Evolutionary conservation across 1,284 basidiomycete species (phyloP).

Genomic region (Ustilago bromivora): DNA sequence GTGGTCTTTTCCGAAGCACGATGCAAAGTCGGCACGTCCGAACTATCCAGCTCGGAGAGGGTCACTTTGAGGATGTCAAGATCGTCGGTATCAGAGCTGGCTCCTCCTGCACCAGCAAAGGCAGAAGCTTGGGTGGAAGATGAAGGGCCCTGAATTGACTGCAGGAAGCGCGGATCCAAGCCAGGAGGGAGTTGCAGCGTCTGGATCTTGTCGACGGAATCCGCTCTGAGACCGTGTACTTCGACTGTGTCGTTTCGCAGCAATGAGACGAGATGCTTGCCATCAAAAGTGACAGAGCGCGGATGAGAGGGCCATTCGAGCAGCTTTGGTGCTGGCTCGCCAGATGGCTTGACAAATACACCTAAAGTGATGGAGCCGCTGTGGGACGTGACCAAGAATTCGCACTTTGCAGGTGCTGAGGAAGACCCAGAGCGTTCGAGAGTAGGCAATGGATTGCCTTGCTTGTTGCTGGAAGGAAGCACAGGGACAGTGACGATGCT

Average conservation of each 20-base stretch:
- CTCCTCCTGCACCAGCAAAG: background rate
- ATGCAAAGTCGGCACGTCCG: conserved; percentile 12
- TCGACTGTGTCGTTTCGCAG: conserved; percentile 65
- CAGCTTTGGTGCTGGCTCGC: conserved; percentile 65
- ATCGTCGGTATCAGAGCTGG: background rate
- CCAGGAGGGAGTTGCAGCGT: conserved; percentile 47
- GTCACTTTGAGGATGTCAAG: conserved; percentile 31
- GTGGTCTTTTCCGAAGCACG: conserved; percentile 13
- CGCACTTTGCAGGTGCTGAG: conserved; percentile 31
- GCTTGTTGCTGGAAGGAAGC: background rate
- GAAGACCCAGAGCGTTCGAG: conserved; percentile 9
- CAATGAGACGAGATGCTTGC: conserved; percentile 55
- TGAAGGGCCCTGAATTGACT: conserved; percentile 14
- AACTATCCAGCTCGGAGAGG: conserved; percentile 8
- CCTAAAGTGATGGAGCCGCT: conserved; percentile 61
- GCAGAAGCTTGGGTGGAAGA: background rate
- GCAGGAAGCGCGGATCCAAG: conserved; percentile 59
- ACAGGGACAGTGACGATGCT: conserved; percentile 59
- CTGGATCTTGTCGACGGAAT: conserved; percentile 46
- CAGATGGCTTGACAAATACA: conserved; percentile 62
- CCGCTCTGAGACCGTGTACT: conserved; percentile 48
- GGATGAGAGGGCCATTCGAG: conserved; percentile 68
- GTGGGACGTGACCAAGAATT: conserved; percentile 67
- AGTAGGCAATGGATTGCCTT: conserved; percentile 26
- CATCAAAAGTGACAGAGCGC: conserved; percentile 56